Evolutionary conservation across 73 alveolate genomes (phyloP), one percentile per base, ranked within the genome.

Genomic region (Paraurostyla sp.): DNA sequence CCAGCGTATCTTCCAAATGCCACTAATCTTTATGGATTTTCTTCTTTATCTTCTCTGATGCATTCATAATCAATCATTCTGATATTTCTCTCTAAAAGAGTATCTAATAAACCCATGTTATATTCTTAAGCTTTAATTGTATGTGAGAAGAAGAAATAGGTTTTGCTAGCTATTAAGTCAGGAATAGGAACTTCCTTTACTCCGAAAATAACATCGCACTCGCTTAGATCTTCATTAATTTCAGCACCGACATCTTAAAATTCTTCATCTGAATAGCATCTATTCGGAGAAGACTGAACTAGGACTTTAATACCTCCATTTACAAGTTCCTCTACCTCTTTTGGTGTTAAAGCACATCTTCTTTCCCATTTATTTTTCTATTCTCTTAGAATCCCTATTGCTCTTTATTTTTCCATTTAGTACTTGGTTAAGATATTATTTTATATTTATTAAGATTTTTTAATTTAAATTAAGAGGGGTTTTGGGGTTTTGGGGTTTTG

Each of bases 1-100:
- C 99, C 99, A 13, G 98, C 99, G 63, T 76, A 95, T 33, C 94
- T 58, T n/a, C 98, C 97, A 48, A 94, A 94, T 13, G 98, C 98
- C 18, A 96, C 98, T 51, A 92, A 76, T 32, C 95, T 38, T 32
- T 75, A 29, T 7, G 87, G 87, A 32, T 29, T 54, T 25, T 56
- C 45, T 27, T 92, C 94, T 27, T 50, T 57, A 33, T 71, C 91
- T 27, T 89, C 96, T 48, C 91, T 63, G 65, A 96, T 96, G 54
- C 95, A 85, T 83, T 96, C 99, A 92, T 95, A 95, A 86, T 96
- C 99, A 38, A 96, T 81, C 62, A 85, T 75, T 69, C 97, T 80
- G 42, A 96, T 83, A 38, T 92, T 94, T 65, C 80, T 87, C 86
- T 93, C 93, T 9, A 96, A 89, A 91, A 96, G 68, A 38, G 81